Conservation (phyloP, 1,139 yeast genomes). For the Martiniozyma asiatica region DNA sequence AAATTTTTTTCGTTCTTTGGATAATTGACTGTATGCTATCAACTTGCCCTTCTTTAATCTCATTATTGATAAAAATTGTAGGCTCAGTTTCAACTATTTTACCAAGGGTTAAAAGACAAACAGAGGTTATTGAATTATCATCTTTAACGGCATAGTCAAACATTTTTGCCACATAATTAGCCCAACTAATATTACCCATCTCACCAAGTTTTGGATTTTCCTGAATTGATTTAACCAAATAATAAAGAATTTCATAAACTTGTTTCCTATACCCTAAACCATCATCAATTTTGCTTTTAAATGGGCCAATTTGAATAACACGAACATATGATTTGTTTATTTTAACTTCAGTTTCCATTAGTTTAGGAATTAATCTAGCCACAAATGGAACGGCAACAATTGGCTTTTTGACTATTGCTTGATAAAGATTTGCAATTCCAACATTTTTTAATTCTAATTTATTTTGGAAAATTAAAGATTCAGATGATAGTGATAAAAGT, state of each 20-base stretch:
- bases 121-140: slow-evolving; percentile 32
- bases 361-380: slow-evolving; percentile 37
- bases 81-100: slow-evolving; percentile 22
- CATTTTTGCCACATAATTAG: slow-evolving; percentile 20
- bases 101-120: slow-evolving; percentile 28
- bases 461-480: slow-evolving; percentile 19
- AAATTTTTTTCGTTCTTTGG: slow-evolving; percentile 22
- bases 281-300: slow-evolving; percentile 70
- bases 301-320: slow-evolving; percentile 75
- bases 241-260: slow-evolving; percentile 58
- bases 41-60: slow-evolving; percentile 2
- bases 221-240: slow-evolving; percentile 28
- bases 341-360: slow-evolving; percentile 41
- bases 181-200: slow-evolving; percentile 21
- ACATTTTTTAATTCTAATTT: slow-evolving; percentile 36
- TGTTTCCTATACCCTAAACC: slow-evolving; percentile 67
- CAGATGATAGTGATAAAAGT: slow-evolving; percentile 15
- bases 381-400: slow-evolving; percentile 35
- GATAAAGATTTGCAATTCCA: slow-evolving; percentile 45
- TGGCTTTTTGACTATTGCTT: slow-evolving; percentile 53
- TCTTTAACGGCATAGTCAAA: slow-evolving; percentile 30
- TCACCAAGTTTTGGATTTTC: slow-evolving; percentile 17
- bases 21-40: slow-evolving; percentile 19
- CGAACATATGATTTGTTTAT: slow-evolving; percentile 49
- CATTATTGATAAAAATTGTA: slow-evolving; percentile 10